Percentiles rank a stretch among this genome's conserved stretches.
phyloP scores from a whole-genome alignment of 2,329 filamentous ascomycete genomes.

The Elsinoe ampelina region DNA sequence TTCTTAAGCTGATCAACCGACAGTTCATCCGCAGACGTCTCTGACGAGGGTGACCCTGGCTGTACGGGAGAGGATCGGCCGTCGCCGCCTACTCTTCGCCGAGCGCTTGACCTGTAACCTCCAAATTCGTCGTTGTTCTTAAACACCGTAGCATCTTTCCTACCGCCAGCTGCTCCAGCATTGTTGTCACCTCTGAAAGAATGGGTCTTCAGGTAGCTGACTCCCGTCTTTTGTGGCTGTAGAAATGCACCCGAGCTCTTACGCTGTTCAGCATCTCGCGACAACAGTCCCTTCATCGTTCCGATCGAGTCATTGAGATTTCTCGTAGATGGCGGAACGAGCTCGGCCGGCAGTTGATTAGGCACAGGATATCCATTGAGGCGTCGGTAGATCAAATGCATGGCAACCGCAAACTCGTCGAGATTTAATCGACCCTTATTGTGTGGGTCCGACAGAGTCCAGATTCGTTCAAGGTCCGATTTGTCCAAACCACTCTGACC shows the following conservation, averaged over 20 bases:
- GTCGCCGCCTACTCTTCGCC: conserved; percentile 62
- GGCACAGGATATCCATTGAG: conserved; percentile 93
- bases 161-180: conserved; percentile 45
- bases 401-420: conserved; percentile 95
- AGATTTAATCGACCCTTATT: conserved; percentile 92
- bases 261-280: conserved; percentile 78
- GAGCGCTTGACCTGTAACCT: conserved; percentile 83
- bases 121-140: conserved; percentile 88
- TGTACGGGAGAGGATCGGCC: conserved; percentile 67
- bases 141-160: conserved; percentile 93
- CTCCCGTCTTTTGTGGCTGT: conserved; percentile 91
- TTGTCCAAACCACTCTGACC: conserved; percentile 91
- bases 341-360: conserved; percentile 75
- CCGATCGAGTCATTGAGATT: conserved; percentile 91
- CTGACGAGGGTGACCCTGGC: conserved; percentile 54
- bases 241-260: conserved; percentile 85
- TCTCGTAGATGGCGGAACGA: conserved; percentile 87
- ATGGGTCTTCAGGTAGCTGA: conserved; percentile 93
- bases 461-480: conserved; percentile 79
- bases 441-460: conserved; percentile 87
- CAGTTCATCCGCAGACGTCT: conserved; percentile 66
- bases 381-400: conserved; percentile 98
- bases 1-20: conserved; percentile 82
- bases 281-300: conserved; percentile 80
- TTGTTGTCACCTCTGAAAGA: conserved; percentile 62